Evolutionary conservation across 345 rosid genomes (phyloP).

Genomic region (Melaleuca quinquenervia): DNA sequence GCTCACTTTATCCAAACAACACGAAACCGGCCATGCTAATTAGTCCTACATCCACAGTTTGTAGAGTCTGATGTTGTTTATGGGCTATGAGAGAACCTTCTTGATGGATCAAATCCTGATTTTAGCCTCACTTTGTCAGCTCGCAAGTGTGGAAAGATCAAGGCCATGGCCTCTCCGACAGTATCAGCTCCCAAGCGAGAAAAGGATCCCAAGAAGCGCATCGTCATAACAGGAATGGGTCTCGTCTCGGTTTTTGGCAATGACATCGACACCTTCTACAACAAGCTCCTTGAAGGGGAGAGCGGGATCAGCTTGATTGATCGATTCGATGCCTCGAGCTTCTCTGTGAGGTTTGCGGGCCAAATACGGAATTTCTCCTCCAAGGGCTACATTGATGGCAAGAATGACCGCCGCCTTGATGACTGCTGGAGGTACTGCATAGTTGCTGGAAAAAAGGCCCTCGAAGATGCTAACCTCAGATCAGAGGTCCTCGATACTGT

Average conservation of each 20-base stretch:
- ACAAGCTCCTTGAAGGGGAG: slow-evolving; percentile 50
- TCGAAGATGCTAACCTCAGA: slow-evolving; percentile 42
- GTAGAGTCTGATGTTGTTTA: background rate
- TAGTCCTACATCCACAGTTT: background rate
- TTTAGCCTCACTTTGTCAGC: slow-evolving; percentile 4
- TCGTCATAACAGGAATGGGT: slow-evolving; percentile 65
- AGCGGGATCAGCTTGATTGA: slow-evolving; percentile 59
- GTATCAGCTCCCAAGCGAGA: slow-evolving; percentile 45
- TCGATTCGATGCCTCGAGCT: slow-evolving; percentile 45
- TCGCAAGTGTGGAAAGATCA: slow-evolving; percentile 14
- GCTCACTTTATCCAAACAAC: background rate
- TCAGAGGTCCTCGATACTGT: slow-evolving; percentile 34
- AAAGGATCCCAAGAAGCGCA: slow-evolving; percentile 37
- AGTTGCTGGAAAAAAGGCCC: slow-evolving; percentile 52
- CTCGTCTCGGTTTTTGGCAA: slow-evolving; percentile 48
- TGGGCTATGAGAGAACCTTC: background rate
- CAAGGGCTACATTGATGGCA: slow-evolving; percentile 51
- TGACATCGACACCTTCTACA: slow-evolving; percentile 29
- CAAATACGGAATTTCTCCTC: slow-evolving; percentile 57
- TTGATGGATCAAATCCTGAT: background rate
- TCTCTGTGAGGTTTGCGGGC: slow-evolving; percentile 48
- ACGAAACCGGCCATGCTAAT: background rate
- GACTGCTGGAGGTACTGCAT: slow-evolving; percentile 66
- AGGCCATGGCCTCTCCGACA: slow-evolving; percentile 32
- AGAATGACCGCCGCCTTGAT: slow-evolving; percentile 56